phyloP scores from a whole-genome alignment of 345 rosid species.

The Brassica juncea region DNA sequence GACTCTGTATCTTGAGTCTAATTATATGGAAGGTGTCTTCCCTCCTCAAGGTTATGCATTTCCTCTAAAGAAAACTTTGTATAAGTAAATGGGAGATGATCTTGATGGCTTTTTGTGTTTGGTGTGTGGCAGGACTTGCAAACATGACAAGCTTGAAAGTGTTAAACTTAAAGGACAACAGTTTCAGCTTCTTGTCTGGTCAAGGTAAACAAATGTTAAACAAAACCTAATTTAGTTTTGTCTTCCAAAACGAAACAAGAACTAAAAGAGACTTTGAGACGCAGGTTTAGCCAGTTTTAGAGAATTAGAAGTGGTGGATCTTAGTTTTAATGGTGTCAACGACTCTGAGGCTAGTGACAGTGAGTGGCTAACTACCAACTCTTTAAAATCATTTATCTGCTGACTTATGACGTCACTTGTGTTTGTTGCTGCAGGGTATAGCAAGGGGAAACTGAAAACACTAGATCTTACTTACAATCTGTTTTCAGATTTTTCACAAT shows the following conservation, averaged over 20 bases:
- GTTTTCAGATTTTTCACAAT: conserved; percentile 13
- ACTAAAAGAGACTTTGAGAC: neutral
- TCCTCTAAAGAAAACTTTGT: neutral
- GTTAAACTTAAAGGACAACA: conserved; percentile 18
- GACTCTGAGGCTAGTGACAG: conserved; percentile 14
- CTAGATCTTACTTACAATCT: conserved; percentile 26
- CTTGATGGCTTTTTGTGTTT: neutral
- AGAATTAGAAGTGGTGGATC: conserved; percentile 19
- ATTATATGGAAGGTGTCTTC: conserved; percentile 32
- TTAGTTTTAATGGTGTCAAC: conserved; percentile 13
- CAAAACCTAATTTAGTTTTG: neutral
- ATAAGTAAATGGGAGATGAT: neutral
- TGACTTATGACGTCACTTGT: neutral
- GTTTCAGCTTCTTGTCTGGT: conserved; percentile 22
- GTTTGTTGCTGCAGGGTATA: conserved; percentile 13
- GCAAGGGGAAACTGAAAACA: conserved; percentile 20
- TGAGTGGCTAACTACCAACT: neutral
- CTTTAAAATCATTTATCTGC: neutral
- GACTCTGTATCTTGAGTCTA: conserved; percentile 21
- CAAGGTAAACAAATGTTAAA: conserved; percentile 19
- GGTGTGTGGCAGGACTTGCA: conserved; percentile 3
- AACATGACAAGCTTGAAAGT: conserved; percentile 14
- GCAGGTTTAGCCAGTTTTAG: conserved; percentile 14
- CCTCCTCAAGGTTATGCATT: conserved; percentile 19
- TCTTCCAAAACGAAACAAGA: neutral